phyloP scores from a whole-genome alignment of 257 asterid species.

The Jacaranda copaia region DNA sequence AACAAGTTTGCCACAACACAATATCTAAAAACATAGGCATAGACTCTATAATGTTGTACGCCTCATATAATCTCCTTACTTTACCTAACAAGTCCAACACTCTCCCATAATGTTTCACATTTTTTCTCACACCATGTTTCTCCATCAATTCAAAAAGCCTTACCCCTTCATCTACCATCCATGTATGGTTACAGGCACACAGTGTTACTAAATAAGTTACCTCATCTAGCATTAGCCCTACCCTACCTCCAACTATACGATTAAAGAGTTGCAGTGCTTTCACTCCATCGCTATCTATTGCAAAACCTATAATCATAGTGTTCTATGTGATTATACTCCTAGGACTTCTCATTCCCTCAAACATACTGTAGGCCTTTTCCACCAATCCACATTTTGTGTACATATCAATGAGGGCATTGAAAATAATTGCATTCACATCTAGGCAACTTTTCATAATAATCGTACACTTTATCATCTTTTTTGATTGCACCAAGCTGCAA shows the following conservation, averaged over 20 bases:
- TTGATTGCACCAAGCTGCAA: conserved; percentile 81
- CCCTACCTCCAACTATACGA: conserved; percentile 43
- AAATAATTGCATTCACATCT: conserved; percentile 69
- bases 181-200: conserved; percentile 93
- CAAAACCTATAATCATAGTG: conserved; percentile 91
- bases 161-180: conserved; percentile 92
- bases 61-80: conserved; percentile 77
- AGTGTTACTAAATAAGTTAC: conserved; percentile 76
- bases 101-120: conserved; percentile 86
- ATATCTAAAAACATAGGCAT: conserved; percentile 71
- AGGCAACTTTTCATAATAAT: conserved; percentile 47
- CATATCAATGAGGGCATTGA: conserved; percentile 90
- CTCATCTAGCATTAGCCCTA: conserved; percentile 56
- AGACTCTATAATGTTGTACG: conserved; percentile 62
- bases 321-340: conserved; percentile 79
- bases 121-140: conserved; percentile 51
- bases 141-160: conserved; percentile 71
- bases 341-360: conserved; percentile 58
- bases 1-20: conserved; percentile 92
- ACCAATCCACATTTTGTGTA: conserved; percentile 82
- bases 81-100: conserved; percentile 91
- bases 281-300: conserved; percentile 79
- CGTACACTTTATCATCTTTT: conserved; percentile 63
- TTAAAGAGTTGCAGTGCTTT: conserved; percentile 68
- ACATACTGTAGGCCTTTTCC: conserved; percentile 64